Percentiles rank a stretch among this genome's conserved stretches.
Evolutionary conservation across 257 asterid genomes (phyloP).

Genomic region (Cordia subcordata): DNA sequence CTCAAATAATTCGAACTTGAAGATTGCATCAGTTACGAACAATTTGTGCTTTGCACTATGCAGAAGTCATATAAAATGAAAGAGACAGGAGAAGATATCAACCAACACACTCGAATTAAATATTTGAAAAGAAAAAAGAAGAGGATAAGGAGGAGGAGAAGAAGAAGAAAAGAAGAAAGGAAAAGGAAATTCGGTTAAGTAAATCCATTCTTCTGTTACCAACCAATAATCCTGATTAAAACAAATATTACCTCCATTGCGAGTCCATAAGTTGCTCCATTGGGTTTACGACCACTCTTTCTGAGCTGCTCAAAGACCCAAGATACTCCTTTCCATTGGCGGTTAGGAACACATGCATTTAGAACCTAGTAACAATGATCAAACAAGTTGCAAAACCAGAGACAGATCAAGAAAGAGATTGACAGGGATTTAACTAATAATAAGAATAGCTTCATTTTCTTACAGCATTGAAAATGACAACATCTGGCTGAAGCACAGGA

Average conservation of each 20-base stretch:
- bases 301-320: slow-evolving; percentile 96
- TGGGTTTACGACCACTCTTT: slow-evolving; percentile 66
- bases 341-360: slow-evolving; percentile 79
- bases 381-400: slow-evolving; percentile 10
- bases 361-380: slow-evolving; percentile 45
- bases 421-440: background rate
- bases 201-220: background rate
- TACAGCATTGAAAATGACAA: slow-evolving; percentile 86
- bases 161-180: no score
- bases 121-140: no score
- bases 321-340: slow-evolving; percentile 93
- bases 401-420: slow-evolving; percentile 5
- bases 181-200: no score
- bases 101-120: no score
- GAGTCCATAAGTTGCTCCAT: slow-evolving; percentile 92
- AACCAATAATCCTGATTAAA: background rate
- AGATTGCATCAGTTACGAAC: no score
- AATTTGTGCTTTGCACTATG: no score
- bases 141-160: no score
- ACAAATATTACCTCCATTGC: slow-evolving; percentile 88
- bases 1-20: no score
- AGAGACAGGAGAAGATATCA: no score
- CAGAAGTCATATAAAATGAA: no score
- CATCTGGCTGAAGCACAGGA: slow-evolving; percentile 83
- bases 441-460: slow-evolving; percentile 19